phyloP scores from a whole-genome alignment of 306 rosid species.

The Cucurbita maxima region DNA sequence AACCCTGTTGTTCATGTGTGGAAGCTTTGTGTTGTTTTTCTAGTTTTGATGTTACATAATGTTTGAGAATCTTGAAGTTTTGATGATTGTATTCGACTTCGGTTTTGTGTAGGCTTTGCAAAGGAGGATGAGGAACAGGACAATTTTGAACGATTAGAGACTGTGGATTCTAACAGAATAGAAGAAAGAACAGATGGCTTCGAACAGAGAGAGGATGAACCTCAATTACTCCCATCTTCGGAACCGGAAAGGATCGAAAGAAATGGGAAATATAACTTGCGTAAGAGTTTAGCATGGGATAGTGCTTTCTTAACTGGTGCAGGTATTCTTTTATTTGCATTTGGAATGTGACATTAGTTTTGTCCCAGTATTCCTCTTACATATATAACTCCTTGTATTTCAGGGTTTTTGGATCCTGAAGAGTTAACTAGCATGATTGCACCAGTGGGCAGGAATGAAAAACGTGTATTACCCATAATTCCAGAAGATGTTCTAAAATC shows the following conservation, averaged over 20 bases:
- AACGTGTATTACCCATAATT: constrained; percentile 33
- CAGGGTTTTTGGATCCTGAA: constrained; percentile 83
- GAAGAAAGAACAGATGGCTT: constrained; percentile 29
- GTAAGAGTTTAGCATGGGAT: constrained; percentile 95
- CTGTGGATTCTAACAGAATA: constrained; percentile 24
- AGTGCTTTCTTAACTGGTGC: constrained; percentile 86
- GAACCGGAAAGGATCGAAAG: constrained; percentile 29
- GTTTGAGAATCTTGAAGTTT: background rate
- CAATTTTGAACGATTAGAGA: constrained; percentile 17
- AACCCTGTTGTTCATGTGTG: background rate
- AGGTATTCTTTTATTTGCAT: constrained; percentile 27
- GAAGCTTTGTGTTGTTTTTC: background rate
- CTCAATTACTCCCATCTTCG: constrained; percentile 27
- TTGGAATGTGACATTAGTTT: background rate
- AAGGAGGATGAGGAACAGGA: constrained; percentile 14
- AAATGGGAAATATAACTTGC: constrained; percentile 62
- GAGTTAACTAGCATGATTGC: constrained; percentile 73
- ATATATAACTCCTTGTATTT: constrained; percentile 8
- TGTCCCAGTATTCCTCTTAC: background rate
- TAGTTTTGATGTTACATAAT: background rate
- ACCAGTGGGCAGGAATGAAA: constrained; percentile 46
- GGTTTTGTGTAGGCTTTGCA: background rate
- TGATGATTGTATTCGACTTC: background rate
- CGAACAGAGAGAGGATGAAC: constrained; percentile 30
- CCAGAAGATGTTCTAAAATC: constrained; percentile 63